A percentile compares a stretch with the other conserved stretches of the same genome.
phyloP scores from a whole-genome alignment of 257 asterid genomes.

The Echium plantagineum region DNA sequence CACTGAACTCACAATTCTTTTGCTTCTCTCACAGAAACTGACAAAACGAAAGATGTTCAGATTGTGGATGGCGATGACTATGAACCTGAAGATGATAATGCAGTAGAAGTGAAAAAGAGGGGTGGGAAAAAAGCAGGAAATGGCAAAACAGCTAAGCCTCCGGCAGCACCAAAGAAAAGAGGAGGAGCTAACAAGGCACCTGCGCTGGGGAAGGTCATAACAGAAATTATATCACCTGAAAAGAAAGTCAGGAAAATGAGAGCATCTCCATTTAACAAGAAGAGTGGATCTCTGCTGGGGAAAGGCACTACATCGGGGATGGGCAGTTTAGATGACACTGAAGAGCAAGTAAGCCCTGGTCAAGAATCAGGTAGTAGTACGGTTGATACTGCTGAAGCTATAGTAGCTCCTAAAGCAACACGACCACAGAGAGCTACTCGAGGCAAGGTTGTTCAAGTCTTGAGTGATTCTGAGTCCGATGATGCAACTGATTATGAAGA shows the following conservation, averaged over 20 bases:
- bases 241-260: constrained; percentile 80
- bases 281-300: constrained; percentile 63
- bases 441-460: constrained; percentile 27
- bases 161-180: constrained; percentile 48
- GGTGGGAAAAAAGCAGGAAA: constrained; percentile 46
- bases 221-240: constrained; percentile 68
- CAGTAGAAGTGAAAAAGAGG: constrained; percentile 28
- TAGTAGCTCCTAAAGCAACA: constrained; percentile 26
- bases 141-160: constrained; percentile 31
- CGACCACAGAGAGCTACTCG: constrained; percentile 52
- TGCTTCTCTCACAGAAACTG: constrained; percentile 22
- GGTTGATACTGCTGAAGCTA: constrained; percentile 14
- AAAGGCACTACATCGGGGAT: constrained; percentile 20
- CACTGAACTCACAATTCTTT: background rate
- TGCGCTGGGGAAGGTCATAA: constrained; percentile 48
- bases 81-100: constrained; percentile 23
- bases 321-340: constrained; percentile 16
- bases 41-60: constrained; percentile 33
- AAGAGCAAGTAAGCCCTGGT: constrained; percentile 23
- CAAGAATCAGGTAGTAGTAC: constrained; percentile 34
- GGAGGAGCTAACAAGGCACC: constrained; percentile 38
- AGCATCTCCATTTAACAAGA: constrained; percentile 86
- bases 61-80: constrained; percentile 38
- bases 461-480: constrained; percentile 67
- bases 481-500: constrained; percentile 24